Base-by-base conservation (phyloP, 495 filamentous ascomycete genomes). In the Podospora sp. region DNA sequence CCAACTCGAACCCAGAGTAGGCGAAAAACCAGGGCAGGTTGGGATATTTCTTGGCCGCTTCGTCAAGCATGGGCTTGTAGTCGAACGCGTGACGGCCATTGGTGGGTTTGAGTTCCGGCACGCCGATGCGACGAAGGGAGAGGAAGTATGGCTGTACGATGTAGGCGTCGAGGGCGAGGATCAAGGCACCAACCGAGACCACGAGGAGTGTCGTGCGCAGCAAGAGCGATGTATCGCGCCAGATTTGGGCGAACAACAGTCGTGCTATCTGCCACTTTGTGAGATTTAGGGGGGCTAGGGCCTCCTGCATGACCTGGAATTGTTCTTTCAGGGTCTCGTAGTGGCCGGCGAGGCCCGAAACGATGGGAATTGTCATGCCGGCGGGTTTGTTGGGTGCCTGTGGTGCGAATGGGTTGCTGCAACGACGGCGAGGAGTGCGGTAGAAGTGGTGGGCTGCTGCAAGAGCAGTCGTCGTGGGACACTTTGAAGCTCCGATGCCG, bases 1-100 rank as follows among this genome's bases (percentile, higher is more conserved):
- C 62, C 18, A 64, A 25, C 62, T 64, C 62, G 25, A 64, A 64
- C 26, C 62, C 62, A 4, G 62, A 64, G 62, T 64, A 64, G 49
- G 62, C 0, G 26, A 64, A 64, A 49, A 64, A 64, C 62, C 62
- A 64, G 18, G 62, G 62, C 18, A 6, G 24, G 20, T 64, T 14
- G n/a, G 62, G 49, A 7, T 64, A 64, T 49, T 64, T 64, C 27
- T 64, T 52, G 26, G 62, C 62, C 4, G 50, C 62, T 21, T 64
- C 50, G 18, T 64, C 50, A 0, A 64, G 62, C 50, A 64, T 64
- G 25, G 62, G 62, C 26, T 64, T 64, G 50, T 64, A 64, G 62
- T 64, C 62, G 40, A 51, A 64, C 6, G 62, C 49, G 27, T 64
- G 62, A 20, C 49, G 52, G 18, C 62, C 62, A n/a, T 55, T 35